A percentile compares a stretch with the other conserved stretches of the same genome.
Conservation (phyloP, 1,284 basidiomycete genomes). For the Waitea zeae region DNA sequence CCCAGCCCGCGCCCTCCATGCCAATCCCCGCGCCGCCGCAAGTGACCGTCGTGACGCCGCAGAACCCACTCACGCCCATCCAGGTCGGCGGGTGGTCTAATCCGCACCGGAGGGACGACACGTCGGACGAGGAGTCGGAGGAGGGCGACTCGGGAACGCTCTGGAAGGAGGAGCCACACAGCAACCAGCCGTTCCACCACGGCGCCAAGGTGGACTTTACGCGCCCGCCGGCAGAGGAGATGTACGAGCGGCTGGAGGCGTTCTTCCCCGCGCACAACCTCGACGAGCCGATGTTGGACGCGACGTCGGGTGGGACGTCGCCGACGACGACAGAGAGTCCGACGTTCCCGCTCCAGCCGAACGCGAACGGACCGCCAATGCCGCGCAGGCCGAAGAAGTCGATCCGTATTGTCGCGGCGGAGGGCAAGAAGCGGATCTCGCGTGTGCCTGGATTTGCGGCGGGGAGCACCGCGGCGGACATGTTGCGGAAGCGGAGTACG, state of each 20-base stretch:
- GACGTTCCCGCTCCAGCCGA: slow-evolving; percentile 18
- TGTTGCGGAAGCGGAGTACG: slow-evolving; percentile 72
- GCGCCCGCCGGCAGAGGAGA: slow-evolving; percentile 84
- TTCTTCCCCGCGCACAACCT: slow-evolving; percentile 96
- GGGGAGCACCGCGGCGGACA: slow-evolving; percentile 23
- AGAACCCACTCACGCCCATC: no score
- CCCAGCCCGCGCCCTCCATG: no score
- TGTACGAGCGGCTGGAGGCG: slow-evolving; percentile 85
- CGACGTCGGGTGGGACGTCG: slow-evolving; percentile 59
- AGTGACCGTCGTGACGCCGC: no score
- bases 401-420: slow-evolving; percentile 82
- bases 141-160: slow-evolving; percentile 7
- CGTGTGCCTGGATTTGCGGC: slow-evolving; percentile 27
- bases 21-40: no score
- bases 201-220: slow-evolving; percentile 15
- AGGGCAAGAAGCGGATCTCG: slow-evolving; percentile 54
- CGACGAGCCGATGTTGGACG: slow-evolving; percentile 89
- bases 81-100: no score
- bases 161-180: slow-evolving; percentile 7
- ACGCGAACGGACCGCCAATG: slow-evolving; percentile 17
- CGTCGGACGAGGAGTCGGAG: slow-evolving; percentile 6
- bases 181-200: slow-evolving; percentile 6
- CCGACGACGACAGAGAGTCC: slow-evolving; percentile 52
- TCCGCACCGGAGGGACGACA: no score
- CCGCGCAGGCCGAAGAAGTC: slow-evolving; percentile 58